A percentile compares a stretch with the other conserved stretches of the same genome.
Evolutionary conservation across 148 eudicot genomes (phyloP).

Genomic region (Chenopodium berlandieri): DNA sequence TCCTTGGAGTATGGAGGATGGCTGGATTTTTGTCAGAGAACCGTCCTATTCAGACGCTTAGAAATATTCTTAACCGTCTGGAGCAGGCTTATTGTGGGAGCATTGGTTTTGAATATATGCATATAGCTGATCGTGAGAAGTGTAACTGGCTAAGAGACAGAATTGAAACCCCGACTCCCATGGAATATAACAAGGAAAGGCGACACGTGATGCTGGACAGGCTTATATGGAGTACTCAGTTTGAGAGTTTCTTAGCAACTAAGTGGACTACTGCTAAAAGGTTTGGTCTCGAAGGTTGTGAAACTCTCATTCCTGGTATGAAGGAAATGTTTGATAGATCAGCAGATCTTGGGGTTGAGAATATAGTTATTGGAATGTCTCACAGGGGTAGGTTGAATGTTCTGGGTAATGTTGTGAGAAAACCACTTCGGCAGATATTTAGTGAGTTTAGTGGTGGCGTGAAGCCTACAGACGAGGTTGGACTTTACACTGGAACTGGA

Average conservation of each 20-base stretch:
- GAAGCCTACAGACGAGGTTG: slow-evolving; percentile 70
- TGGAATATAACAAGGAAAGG: slow-evolving; percentile 65
- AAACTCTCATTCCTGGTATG: slow-evolving; percentile 94
- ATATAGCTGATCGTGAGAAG: slow-evolving; percentile 78
- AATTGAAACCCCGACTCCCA: slow-evolving; percentile 80
- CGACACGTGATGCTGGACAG: slow-evolving; percentile 89
- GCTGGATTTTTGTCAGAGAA: slow-evolving; percentile 90
- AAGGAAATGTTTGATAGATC: slow-evolving; percentile 94
- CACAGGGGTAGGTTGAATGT: slow-evolving; percentile 91
- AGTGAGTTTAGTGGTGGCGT: slow-evolving; percentile 87
- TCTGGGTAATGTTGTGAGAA: slow-evolving; percentile 83
- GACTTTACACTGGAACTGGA: slow-evolving; percentile 88
- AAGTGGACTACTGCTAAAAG: slow-evolving; percentile 95
- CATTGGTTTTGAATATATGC: slow-evolving; percentile 95
- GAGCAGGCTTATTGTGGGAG: slow-evolving; percentile 94
- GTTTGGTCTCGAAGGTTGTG: slow-evolving; percentile 94
- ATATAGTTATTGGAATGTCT: slow-evolving; percentile 89
- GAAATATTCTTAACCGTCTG: slow-evolving; percentile 80
- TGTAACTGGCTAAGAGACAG: slow-evolving; percentile 93
- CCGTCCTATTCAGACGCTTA: slow-evolving; percentile 86
- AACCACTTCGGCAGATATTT: slow-evolving; percentile 79
- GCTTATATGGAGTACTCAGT: slow-evolving; percentile 87
- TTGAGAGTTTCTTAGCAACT: slow-evolving; percentile 87
- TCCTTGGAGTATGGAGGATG: slow-evolving; percentile 92
- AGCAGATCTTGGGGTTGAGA: slow-evolving; percentile 89